Conservation (phyloP, 2,329 filamentous ascomycete genomes). For the Taxawa tesnikishii region DNA sequence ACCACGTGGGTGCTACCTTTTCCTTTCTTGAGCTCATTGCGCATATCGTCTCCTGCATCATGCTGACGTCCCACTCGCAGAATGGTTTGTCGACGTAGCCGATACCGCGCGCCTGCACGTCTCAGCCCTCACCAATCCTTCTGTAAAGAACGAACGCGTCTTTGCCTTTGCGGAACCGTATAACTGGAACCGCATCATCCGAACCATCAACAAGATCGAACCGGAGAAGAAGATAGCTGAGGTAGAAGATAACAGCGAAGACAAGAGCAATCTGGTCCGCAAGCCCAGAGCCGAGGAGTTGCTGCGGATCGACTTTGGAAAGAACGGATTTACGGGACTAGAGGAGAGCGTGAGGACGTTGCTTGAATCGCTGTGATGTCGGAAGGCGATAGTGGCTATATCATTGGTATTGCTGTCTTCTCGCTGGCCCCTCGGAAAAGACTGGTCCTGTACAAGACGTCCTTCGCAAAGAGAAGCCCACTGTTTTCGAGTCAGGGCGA, state of each 20-base stretch:
- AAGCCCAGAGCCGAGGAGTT: constrained; percentile 14
- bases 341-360: constrained; percentile 14
- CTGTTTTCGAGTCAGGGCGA: too few species aligned
- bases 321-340: constrained; percentile 15
- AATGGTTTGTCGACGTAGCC: constrained; percentile 29
- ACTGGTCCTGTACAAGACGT: too few species aligned
- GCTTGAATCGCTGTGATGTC: too few species aligned
- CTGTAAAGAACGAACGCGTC: constrained; percentile 35
- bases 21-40: neutral
- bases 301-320: constrained; percentile 15
- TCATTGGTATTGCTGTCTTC: too few species aligned
- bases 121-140: constrained; percentile 30
- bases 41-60: too few species aligned
- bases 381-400: too few species aligned
- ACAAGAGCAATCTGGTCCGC: constrained; percentile 5
- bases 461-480: too few species aligned
- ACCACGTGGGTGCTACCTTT: constrained; percentile 2
- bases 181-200: constrained; percentile 30
- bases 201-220: constrained; percentile 19
- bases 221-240: constrained; percentile 24
- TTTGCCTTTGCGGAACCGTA: constrained; percentile 35
- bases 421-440: too few species aligned
- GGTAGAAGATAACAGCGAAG: constrained; percentile 13
- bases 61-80: constrained; percentile 3
- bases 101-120: constrained; percentile 38